These are phyloP conservation scores for Bipolaris bicolor DNA, from an alignment of 2,329 filamentous ascomycete species.

Conservation along the genomic window DNA sequence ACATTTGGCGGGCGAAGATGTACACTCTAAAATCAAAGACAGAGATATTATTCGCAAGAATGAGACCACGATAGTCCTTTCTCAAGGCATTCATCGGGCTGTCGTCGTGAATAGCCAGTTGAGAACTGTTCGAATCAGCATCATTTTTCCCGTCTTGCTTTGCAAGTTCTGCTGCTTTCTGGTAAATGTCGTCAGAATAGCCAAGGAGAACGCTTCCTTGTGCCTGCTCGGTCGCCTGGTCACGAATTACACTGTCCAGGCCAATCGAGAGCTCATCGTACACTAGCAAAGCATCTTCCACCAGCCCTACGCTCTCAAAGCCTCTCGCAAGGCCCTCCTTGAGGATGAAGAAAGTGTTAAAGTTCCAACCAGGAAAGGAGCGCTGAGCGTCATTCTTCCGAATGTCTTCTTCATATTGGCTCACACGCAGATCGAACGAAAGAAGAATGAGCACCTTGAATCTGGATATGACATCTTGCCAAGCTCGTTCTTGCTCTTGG, in stretches of 20 bases:
- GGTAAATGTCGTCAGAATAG: conserved; percentile 75
- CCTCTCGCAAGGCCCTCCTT: conserved; percentile 94
- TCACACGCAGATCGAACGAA: conserved; percentile 89
- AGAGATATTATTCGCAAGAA: conserved; percentile 92
- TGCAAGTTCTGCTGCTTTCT: conserved; percentile 44
- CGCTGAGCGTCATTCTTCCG: conserved; percentile 90
- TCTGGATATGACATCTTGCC: conserved; percentile 83
- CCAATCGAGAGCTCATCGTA: conserved; percentile 94
- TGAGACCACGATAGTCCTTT: conserved; percentile 89
- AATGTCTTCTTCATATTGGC: conserved; percentile 96
- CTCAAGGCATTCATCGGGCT: conserved; percentile 50
- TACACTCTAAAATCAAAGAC: conserved; percentile 95
- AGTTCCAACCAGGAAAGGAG: conserved; percentile 93
- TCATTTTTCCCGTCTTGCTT: conserved; percentile 23
- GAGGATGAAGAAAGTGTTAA: conserved; percentile 97
- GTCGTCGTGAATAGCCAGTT: conserved; percentile 36
- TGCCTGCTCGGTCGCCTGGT: conserved; percentile 68
- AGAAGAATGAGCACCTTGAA: conserved; percentile 85
- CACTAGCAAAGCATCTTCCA: conserved; percentile 91
- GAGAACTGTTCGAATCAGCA: conserved; percentile 10
- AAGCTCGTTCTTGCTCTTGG: conserved; percentile 80
- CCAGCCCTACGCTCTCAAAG: conserved; percentile 93
- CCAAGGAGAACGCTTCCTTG: conserved; percentile 74
- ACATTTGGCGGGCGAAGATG: conserved; percentile 87
- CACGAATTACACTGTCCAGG: conserved; percentile 79